phyloP scores from a whole-genome alignment of 306 rosid species.

The Acmispon strigosus region DNA sequence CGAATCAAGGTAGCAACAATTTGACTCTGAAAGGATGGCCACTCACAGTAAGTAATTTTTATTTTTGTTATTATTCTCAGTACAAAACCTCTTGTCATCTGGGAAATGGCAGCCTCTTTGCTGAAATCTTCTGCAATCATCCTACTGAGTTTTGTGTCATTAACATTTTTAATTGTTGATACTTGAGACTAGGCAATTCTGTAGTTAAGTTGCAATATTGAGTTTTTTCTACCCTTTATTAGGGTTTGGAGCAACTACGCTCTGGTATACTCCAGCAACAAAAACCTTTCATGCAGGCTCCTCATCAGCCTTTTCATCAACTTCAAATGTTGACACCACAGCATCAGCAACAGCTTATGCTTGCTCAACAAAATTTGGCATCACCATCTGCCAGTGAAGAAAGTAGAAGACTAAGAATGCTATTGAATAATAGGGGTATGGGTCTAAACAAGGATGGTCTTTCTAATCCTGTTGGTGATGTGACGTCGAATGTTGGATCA shows the following conservation, averaged over 20 bases:
- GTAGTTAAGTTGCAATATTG: not conserved
- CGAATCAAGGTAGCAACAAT: conserved; percentile 90
- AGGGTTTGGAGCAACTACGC: conserved; percentile 97
- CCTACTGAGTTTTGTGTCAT: not conserved
- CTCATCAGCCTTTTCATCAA: conserved; percentile 89
- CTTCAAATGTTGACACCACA: conserved; percentile 95
- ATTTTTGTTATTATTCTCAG: not conserved
- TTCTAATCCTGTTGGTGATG: conserved; percentile 76
- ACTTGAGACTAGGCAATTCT: not conserved
- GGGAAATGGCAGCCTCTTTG: not conserved
- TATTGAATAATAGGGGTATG: conserved; percentile 55
- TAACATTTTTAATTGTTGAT: not conserved
- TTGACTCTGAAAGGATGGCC: conserved; percentile 99
- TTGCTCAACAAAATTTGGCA: conserved; percentile 87
- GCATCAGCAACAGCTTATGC: conserved; percentile 88
- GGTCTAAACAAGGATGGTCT: conserved; percentile 66
- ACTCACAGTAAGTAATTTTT: conserved; percentile 60
- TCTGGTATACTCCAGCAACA: conserved; percentile 87
- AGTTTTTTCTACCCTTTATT: conserved; percentile 12
- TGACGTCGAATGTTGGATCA: conserved; percentile 72
- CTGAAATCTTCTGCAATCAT: not conserved
- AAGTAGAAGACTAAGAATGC: conserved; percentile 78
- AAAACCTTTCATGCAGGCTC: conserved; percentile 82
- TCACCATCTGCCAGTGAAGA: conserved; percentile 84
- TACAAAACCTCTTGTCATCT: conserved; percentile 5